These are phyloP conservation scores for Pulveroboletus sp. DNA, from an alignment of 768 basidiomycete genomes.

Conservation along the genomic window DNA sequence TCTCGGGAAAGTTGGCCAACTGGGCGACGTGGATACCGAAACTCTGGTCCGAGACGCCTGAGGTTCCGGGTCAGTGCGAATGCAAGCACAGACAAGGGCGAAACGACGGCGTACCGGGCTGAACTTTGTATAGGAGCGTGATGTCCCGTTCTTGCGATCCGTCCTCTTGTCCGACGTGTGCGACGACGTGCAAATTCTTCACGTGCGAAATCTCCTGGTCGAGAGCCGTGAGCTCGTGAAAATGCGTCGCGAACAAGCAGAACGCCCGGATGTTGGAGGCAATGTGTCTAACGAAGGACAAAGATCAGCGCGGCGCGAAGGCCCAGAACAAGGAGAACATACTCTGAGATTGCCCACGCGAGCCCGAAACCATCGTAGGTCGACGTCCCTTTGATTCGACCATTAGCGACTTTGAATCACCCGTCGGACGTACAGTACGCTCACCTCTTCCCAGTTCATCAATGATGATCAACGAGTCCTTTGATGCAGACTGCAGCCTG, in stretches of 20 bases:
- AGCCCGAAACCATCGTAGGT: conserved; percentile 97
- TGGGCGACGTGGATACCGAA: conserved; percentile 98
- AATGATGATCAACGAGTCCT: conserved; percentile 92
- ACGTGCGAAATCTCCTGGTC: conserved; percentile 84
- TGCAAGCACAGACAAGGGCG: neutral
- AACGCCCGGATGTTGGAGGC: conserved; percentile 90
- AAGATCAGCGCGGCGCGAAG: neutral
- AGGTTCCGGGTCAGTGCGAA: neutral
- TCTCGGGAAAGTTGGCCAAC: conserved; percentile 96
- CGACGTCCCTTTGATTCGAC: conserved; percentile 63
- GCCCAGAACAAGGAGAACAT: conserved; percentile 26
- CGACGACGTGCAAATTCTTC: conserved; percentile 93
- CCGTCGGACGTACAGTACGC: neutral
- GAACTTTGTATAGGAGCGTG: conserved; percentile 68
- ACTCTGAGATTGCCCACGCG: conserved; percentile 99
- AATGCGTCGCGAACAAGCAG: conserved; percentile 96
- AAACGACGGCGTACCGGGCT: conserved; percentile 58
- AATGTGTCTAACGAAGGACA: conserved; percentile 65
- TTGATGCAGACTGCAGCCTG: conserved; percentile 70
- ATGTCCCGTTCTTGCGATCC: conserved; percentile 65
- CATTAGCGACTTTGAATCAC: conserved; percentile 3
- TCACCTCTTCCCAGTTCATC: conserved; percentile 91
- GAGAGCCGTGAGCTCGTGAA: conserved; percentile 92
- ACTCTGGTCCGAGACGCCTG: conserved; percentile 92
- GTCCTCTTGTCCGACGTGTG: conserved; percentile 67